Base-by-base conservation (phyloP, 2,329 filamentous ascomycete genomes). In the Anisogramma anomala region DNA sequence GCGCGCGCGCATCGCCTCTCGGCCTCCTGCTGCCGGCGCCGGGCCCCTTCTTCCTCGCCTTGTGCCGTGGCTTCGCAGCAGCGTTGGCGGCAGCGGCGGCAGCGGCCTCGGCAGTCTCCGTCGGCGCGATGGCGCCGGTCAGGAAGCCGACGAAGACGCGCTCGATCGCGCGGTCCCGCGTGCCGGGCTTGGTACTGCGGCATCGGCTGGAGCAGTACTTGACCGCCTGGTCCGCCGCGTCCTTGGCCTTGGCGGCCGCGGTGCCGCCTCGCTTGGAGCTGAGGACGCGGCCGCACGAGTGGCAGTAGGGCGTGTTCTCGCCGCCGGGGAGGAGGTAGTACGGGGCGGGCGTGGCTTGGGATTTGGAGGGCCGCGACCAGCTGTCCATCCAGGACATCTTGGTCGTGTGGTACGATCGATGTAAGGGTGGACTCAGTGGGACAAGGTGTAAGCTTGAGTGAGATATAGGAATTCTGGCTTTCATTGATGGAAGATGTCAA, bases 191-290 rank as follows among this genome's bases (percentile, higher is more conserved):
- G 27, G 63, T 62, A 25, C 61, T 62, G 15, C 71, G 62, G 48
- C 74, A 79, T 27, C 68, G 59, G 33, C 66, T 59, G 0, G 73
- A 78, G 57, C 74, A 78, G 58, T 76, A 79, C 47, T 74, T 76
- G 23, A 65, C 42, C 13, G 37, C 31, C 28, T 31, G 15, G 55
- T 49, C 50, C 25, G 51, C 55, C 4, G 17, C 6, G 6, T 13
- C 10, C n/a, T 15, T 15, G 10, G 28, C 10, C 2, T 30, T 14
- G 6, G 22, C 34, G 31, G 34, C 15, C 2, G 22, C 34, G 31
- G 33, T 40, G 22, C 30, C 15, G 13, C 56, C 49, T 33, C 52
- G 56, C 20, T 57, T 53, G 6, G 51, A 54, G 48, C 67, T 65
- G 28, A 76, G 74, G 2, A 73, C 64, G 30, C 73, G 62, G 1